These are phyloP conservation scores for Rhizopogon parksii DNA, from an alignment of 1,284 basidiomycete genomes.

Conservation along the genomic window DNA sequence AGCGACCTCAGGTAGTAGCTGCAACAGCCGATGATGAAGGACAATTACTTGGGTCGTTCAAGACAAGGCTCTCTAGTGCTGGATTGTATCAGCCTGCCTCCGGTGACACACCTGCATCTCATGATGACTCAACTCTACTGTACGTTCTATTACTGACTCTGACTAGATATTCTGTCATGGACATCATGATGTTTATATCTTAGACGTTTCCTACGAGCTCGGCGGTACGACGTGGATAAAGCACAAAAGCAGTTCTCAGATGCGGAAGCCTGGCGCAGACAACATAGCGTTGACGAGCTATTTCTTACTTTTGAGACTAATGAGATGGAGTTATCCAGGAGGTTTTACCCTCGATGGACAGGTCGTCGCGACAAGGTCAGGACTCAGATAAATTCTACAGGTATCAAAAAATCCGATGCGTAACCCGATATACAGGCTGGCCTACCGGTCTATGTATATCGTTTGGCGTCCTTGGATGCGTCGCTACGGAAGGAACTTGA, in stretches of 20 bases:
- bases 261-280: slow-evolving; percentile 57
- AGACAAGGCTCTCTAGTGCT: slow-evolving; percentile 38
- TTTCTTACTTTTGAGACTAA: slow-evolving; percentile 50
- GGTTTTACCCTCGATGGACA: slow-evolving; percentile 74
- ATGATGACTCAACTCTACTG: slow-evolving; percentile 64
- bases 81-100: slow-evolving; percentile 43
- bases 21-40: background rate
- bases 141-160: slow-evolving; percentile 30
- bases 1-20: background rate
- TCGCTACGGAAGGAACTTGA: slow-evolving; percentile 55
- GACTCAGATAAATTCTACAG: background rate
- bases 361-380: slow-evolving; percentile 65
- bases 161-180: background rate
- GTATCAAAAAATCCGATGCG: background rate
- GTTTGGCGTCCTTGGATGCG: slow-evolving; percentile 47
- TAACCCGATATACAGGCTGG: slow-evolving; percentile 41
- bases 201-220: slow-evolving; percentile 72
- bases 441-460: slow-evolving; percentile 67
- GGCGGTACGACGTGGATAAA: slow-evolving; percentile 53
- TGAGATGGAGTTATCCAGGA: slow-evolving; percentile 54
- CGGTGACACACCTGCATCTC: slow-evolving; percentile 36
- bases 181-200: slow-evolving; percentile 1
- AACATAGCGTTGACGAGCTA: slow-evolving; percentile 53
- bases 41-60: slow-evolving; percentile 41
- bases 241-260: slow-evolving; percentile 66